Conservation (phyloP, 2,329 filamentous ascomycete genomes). For the Pseudogymnoascus sp. region DNA sequence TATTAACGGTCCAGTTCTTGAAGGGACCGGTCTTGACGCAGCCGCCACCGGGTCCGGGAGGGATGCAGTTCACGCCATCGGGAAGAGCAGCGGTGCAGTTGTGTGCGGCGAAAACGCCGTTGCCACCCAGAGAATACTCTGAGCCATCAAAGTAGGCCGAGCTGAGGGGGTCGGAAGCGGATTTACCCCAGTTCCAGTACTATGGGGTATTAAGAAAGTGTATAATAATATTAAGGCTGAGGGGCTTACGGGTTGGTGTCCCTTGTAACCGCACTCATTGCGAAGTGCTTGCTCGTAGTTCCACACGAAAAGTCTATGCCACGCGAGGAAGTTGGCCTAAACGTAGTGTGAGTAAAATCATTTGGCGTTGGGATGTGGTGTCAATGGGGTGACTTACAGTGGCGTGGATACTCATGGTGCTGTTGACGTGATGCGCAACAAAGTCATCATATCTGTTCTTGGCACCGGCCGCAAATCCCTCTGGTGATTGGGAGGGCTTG, state of each 20-base stretch:
- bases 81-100: slow-evolving; percentile 23
- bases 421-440: slow-evolving; percentile 32
- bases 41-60: slow-evolving; percentile 46
- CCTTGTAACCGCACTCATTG: slow-evolving; percentile 36
- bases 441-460: slow-evolving; percentile 34
- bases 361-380: not conserved
- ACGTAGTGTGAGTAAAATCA: not conserved
- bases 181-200: slow-evolving; percentile 20
- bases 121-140: slow-evolving; percentile 40
- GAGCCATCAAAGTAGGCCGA: slow-evolving; percentile 49
- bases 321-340: slow-evolving; percentile 32
- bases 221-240: slow-evolving; percentile 36
- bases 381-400: slow-evolving; percentile 17
- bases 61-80: slow-evolving; percentile 27
- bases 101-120: slow-evolving; percentile 33
- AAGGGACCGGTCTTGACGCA: slow-evolving; percentile 43
- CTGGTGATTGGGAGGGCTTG: slow-evolving; percentile 26
- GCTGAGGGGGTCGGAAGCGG: slow-evolving; percentile 32
- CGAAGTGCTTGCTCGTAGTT: slow-evolving; percentile 35
- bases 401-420: slow-evolving; percentile 29
- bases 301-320: slow-evolving; percentile 36
- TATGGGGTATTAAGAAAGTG: not conserved
- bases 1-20: slow-evolving; percentile 32
- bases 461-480: slow-evolving; percentile 27
- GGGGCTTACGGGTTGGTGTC: slow-evolving; percentile 35